Evolutionary conservation across 1,139 yeast species (phyloP), one percentile per base, ranked within the genome.

Genomic region (Yamadazyma membranifaciens): DNA sequence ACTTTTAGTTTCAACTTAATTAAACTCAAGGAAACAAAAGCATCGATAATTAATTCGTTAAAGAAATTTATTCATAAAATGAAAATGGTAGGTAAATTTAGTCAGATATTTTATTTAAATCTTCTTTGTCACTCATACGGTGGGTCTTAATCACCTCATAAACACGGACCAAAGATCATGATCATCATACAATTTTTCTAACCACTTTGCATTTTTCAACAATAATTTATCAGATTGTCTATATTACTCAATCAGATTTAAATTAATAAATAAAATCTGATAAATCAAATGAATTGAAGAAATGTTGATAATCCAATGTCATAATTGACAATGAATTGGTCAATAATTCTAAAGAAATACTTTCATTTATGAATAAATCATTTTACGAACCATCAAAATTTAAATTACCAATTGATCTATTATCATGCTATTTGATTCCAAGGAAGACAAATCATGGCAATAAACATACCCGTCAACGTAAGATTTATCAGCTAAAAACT

Each of bases 131-230:
- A 84, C 89, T 85, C 94, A 85, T 80, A 65, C 83, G 83, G 87
- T 81, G 92, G 94, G 82, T 89, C 83, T 83, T 80, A 82, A 69
- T 71, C 87, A 81, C 88, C 85, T 86, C 94, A 80, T 82, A 84
- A 86, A 86, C 95, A 86, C 91, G 95, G 94, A 86, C 95, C 94
- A 85, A 82, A 79, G 77, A 71, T 70, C 63, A 65, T 60, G 74
- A 73, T 84, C 91, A 83, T 84, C 89, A 81, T 77, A 47, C 25
- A 11, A 32, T 3, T 12, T 20, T 33, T 33, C 29, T 13, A 29
- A 29, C 31, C 13, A 29, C 17, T 12, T 12, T 11, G 14, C 31
- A 29, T n/a, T 27, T 27, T 27, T 9, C 29, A 27, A n/a, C 29
- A 27, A 27, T n/a, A 27, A n/a, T 12, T 27, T 6, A 5, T n/a